A percentile compares a stretch with the other conserved stretches of the same genome.
These are phyloP conservation scores for Epichloe uncinata DNA, from an alignment of 2,329 filamentous ascomycete genomes.

Conservation along the genomic window DNA sequence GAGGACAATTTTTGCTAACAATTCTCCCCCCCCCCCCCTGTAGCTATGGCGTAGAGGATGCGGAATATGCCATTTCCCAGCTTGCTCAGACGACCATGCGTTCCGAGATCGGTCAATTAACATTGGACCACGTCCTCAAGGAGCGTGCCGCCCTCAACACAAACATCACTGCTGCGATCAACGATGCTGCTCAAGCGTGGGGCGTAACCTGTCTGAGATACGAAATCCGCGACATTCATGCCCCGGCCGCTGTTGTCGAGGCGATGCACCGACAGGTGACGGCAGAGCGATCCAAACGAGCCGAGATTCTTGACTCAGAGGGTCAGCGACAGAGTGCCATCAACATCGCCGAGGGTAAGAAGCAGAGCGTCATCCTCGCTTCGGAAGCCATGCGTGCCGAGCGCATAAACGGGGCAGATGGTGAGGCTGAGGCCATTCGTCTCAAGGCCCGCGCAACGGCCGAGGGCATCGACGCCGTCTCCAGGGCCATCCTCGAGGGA, in stretches of 20 bases:
- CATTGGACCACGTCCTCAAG: slow-evolving; percentile 93
- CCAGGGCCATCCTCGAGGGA: slow-evolving; percentile 59
- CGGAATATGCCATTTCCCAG: slow-evolving; percentile 96
- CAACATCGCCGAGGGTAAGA: slow-evolving; percentile 95
- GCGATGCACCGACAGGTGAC: slow-evolving; percentile 99
- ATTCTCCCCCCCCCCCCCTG: too few relatives aligned
- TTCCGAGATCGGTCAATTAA: slow-evolving; percentile 91
- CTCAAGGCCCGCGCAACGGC: slow-evolving; percentile 80
- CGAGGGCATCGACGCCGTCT: slow-evolving; percentile 75
- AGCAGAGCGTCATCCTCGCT: slow-evolving; percentile 92
- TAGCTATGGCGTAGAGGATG: slow-evolving; percentile 95
- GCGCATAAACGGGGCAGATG: slow-evolving; percentile 82
- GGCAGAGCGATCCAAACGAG: slow-evolving; percentile 90
- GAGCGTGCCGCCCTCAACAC: slow-evolving; percentile 92
- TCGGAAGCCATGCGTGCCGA: slow-evolving; percentile 84
- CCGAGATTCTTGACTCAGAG: slow-evolving; percentile 93
- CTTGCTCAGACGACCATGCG: slow-evolving; percentile 98
- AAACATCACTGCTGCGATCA: slow-evolving; percentile 98
- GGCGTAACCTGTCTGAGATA: slow-evolving; percentile 92
- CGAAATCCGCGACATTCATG: slow-evolving; percentile 97
- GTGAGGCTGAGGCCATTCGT: slow-evolving; percentile 88
- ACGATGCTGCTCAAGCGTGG: slow-evolving; percentile 94
- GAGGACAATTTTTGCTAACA: not conserved
- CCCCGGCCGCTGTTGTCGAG: slow-evolving; percentile 81
- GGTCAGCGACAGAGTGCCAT: slow-evolving; percentile 95